These are phyloP conservation scores for Candida awuae DNA, from an alignment of 805 yeast species.

Conservation along the genomic window DNA sequence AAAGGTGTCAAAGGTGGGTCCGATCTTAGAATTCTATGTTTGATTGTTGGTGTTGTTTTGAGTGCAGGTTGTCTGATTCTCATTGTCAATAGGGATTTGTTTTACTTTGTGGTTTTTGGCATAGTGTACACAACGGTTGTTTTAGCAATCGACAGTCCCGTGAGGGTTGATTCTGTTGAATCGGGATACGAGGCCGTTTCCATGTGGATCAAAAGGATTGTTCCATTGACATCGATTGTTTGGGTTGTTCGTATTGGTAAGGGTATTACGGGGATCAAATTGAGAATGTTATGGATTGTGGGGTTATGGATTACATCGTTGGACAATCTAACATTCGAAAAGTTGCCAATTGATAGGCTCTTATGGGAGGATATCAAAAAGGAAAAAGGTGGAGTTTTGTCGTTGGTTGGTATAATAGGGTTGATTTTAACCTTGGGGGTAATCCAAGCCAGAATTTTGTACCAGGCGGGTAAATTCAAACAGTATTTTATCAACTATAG, in stretches of 20 bases:
- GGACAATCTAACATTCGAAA: constrained; percentile 82
- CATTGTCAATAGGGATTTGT: constrained; percentile 29
- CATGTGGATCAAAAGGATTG: constrained; percentile 37
- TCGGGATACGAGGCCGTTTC: neutral
- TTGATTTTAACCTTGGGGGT: constrained; percentile 47
- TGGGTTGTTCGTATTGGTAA: neutral
- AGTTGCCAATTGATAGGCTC: constrained; percentile 80
- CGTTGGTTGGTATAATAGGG: constrained; percentile 45
- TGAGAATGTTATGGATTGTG: neutral
- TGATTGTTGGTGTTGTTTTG: neutral
- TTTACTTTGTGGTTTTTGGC: constrained; percentile 46
- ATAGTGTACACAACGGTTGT: constrained; percentile 55
- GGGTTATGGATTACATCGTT: constrained; percentile 31
- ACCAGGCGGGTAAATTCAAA: constrained; percentile 68
- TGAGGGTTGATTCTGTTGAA: constrained; percentile 44
- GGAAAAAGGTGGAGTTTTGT: constrained; percentile 69
- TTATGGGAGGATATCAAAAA: constrained; percentile 60
- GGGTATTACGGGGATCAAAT: neutral
- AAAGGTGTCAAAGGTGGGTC: constrained; percentile 38
- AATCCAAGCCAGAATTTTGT: constrained; percentile 68
- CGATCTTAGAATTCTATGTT: neutral
- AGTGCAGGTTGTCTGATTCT: neutral
- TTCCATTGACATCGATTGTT: constrained; percentile 43
- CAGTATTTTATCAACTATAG: constrained; percentile 51
- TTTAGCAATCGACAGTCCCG: constrained; percentile 63